These are phyloP conservation scores for Tetramitus jugosus DNA, from an alignment of 208 protist genomes.

Conservation along the genomic window DNA sequence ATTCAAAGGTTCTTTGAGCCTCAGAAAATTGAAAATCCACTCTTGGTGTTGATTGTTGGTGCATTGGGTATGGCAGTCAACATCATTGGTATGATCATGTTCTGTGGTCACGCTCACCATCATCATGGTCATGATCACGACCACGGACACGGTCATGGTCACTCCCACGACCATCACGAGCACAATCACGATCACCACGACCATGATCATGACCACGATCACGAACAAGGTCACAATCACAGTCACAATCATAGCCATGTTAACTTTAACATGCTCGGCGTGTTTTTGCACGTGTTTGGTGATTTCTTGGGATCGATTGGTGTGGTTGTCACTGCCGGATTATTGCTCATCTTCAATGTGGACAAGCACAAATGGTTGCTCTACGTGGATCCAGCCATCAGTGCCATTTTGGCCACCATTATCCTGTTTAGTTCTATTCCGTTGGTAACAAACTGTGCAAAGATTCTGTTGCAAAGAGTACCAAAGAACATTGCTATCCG, in stretches of 20 bases:
- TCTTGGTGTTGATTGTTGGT: constrained; percentile 27
- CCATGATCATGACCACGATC: background rate
- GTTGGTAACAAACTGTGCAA: constrained; percentile 27
- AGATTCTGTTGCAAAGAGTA: constrained; percentile 46
- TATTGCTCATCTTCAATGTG: constrained; percentile 30
- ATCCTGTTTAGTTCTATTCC: constrained; percentile 41
- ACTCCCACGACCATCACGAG: constrained; percentile 29
- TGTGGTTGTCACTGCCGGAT: constrained; percentile 42
- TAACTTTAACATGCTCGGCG: constrained; percentile 43
- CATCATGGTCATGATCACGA: constrained; percentile 10
- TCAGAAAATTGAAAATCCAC: constrained; percentile 12
- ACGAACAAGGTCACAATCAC: background rate
- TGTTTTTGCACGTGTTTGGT: constrained; percentile 55
- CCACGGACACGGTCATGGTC: constrained; percentile 29
- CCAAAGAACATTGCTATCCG: constrained; percentile 38
- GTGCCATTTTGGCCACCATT: constrained; percentile 41
- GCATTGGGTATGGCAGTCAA: constrained; percentile 29
- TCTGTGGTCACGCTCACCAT: background rate
- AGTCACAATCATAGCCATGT: background rate
- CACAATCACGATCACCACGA: constrained; percentile 38
- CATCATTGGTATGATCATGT: constrained; percentile 19
- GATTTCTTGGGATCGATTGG: constrained; percentile 50
- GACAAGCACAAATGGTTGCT: constrained; percentile 27
- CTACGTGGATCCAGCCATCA: constrained; percentile 48
- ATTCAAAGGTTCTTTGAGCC: constrained; percentile 24